Evolutionary conservation across 2,329 filamentous ascomycete species (phyloP).

Genomic region (Aspergillus calidoustus): DNA sequence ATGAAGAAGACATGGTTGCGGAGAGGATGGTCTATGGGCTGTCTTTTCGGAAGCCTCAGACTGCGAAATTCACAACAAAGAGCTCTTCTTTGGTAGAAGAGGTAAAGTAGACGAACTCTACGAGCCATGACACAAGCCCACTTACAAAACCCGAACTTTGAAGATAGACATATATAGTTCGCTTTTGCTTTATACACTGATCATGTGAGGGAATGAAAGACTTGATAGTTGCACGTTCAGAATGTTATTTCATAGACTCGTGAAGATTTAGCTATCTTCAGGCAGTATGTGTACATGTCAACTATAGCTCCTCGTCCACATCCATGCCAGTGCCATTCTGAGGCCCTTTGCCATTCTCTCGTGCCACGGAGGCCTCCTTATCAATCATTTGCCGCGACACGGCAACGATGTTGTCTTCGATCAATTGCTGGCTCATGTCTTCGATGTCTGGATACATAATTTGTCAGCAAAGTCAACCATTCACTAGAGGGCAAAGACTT

Average conservation of each 20-base stretch:
- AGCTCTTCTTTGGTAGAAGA: constrained; percentile 4
- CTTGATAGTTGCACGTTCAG: background rate
- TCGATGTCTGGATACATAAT: constrained; percentile 70
- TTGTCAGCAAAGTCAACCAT: constrained; percentile 22
- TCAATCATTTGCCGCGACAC: constrained; percentile 99
- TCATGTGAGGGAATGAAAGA: background rate
- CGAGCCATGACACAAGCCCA: background rate
- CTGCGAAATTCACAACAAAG: background rate
- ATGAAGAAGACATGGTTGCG: constrained; percentile 27
- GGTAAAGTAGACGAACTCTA: background rate
- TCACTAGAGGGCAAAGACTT: constrained; percentile 34
- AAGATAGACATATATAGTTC: background rate
- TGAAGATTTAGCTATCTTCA: constrained; percentile 6
- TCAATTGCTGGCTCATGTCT: constrained; percentile 92
- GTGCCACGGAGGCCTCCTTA: constrained; percentile 93
- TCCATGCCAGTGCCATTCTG: constrained; percentile 66
- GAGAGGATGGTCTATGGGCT: constrained; percentile 23
- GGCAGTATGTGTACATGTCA: constrained; percentile 16
- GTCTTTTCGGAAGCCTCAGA: background rate
- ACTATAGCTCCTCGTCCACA: constrained; percentile 64
- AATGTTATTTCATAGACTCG: constrained; percentile 8
- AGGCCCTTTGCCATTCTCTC: constrained; percentile 52
- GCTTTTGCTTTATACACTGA: background rate
- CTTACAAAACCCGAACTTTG: background rate
- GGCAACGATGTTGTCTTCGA: constrained; percentile 98